Conservation (phyloP, 805 yeast species). For the Diddensiella santjacobensis region DNA sequence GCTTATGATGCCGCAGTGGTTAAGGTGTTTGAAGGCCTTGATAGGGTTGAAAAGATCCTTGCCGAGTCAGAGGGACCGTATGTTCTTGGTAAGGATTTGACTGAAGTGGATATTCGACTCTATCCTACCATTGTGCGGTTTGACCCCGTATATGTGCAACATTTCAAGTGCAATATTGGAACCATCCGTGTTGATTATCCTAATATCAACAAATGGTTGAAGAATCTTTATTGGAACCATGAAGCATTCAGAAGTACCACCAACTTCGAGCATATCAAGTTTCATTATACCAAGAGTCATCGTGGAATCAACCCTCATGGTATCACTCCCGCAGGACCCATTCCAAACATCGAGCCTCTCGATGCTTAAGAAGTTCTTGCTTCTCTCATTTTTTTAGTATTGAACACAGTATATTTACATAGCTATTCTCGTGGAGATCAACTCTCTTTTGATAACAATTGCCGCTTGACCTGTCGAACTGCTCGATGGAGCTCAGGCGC, state of each 20-base stretch:
- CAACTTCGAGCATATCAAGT: conserved; percentile 83
- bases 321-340: conserved; percentile 86
- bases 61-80: conserved; percentile 38
- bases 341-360: conserved; percentile 64
- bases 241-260: conserved; percentile 76
- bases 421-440: neutral
- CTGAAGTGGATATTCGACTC: conserved; percentile 88
- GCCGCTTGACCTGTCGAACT: conserved; percentile 22
- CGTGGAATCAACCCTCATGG: conserved; percentile 72
- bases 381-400: neutral
- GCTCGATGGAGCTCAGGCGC: conserved; percentile 28
- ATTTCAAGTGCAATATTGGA: conserved; percentile 86
- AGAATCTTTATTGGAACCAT: conserved; percentile 75
- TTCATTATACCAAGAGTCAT: conserved; percentile 87
- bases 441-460: no score
- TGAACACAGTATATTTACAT: neutral
- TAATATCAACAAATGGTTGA: conserved; percentile 70
- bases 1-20: conserved; percentile 68
- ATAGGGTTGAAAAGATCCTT: conserved; percentile 63
- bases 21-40: conserved; percentile 62
- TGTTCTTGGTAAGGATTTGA: conserved; percentile 60
- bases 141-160: conserved; percentile 91
- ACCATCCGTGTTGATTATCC: conserved; percentile 81
- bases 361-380: conserved; percentile 12
- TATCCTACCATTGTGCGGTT: conserved; percentile 86